Evolutionary conservation across 2,329 filamentous ascomycete species (phyloP).

Genomic region (Byssothecium circinans): DNA sequence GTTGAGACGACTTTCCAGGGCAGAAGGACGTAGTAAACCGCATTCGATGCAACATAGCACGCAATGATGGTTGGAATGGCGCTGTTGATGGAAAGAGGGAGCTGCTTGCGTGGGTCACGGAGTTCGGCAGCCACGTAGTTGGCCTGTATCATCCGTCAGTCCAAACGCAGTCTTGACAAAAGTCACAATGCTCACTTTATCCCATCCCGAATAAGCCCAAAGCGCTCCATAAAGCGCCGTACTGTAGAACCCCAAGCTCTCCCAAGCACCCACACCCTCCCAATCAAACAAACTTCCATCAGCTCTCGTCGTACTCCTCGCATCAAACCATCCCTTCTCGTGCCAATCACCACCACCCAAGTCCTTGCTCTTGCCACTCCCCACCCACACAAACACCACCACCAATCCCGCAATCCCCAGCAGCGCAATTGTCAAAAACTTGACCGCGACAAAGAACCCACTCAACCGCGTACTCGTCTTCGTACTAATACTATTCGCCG

Average conservation of each 20-base stretch:
- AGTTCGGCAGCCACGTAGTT: slow-evolving; percentile 45
- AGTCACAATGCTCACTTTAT: slow-evolving; percentile 26
- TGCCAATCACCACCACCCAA: slow-evolving; percentile 39
- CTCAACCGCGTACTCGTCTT: slow-evolving; percentile 45
- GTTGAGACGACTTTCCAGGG: slow-evolving; percentile 62
- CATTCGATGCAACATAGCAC: slow-evolving; percentile 63
- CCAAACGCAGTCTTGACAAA: background rate
- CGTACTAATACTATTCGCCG: slow-evolving; percentile 49
- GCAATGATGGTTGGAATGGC: slow-evolving; percentile 63
- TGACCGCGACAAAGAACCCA: slow-evolving; percentile 44
- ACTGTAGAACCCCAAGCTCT: slow-evolving; percentile 63
- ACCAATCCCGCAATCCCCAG: slow-evolving; percentile 41
- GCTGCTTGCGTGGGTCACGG: slow-evolving; percentile 39
- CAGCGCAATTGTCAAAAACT: slow-evolving; percentile 38
- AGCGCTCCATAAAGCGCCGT: slow-evolving; percentile 52
- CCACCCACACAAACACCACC: slow-evolving; percentile 33
- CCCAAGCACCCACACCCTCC: slow-evolving; percentile 54
- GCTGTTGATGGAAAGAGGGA: slow-evolving; percentile 64
- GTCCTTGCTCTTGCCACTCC: slow-evolving; percentile 34
- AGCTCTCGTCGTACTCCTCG: slow-evolving; percentile 30
- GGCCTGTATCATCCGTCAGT: slow-evolving; percentile 23
- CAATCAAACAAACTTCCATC: slow-evolving; percentile 39
- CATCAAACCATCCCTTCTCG: slow-evolving; percentile 35
- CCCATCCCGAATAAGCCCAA: slow-evolving; percentile 43
- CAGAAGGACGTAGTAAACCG: slow-evolving; percentile 64